Base-by-base conservation (phyloP, 805 yeast species). In the Cyberlindnera saturnus region DNA sequence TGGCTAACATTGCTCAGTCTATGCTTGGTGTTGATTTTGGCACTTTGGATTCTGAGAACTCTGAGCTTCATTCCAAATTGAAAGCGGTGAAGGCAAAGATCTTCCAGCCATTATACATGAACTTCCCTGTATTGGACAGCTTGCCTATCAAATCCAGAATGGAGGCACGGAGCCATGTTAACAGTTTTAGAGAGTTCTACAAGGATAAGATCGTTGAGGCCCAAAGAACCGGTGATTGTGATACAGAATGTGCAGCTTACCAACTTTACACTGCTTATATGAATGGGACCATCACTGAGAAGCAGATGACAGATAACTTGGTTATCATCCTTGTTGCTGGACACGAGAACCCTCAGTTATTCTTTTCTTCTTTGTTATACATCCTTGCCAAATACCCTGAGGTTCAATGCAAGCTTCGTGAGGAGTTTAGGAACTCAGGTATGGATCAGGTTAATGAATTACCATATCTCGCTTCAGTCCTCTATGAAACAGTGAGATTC, bases 301-400 rank as follows among this genome's bases (percentile, higher is more conserved):
- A 69, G 39, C 82, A 78, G 49, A 66, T 76, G 41, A 57, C 65
- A 3, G 83, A 79, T 52, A 79, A 79, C 55, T 64, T 75, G 15
- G 71, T 76, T 8, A 77, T 79, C 15, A 62, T 76, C 4, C 57
- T 78, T 52, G 74, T 79, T 36, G 84, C 84, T 0, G 84, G 83
- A 0, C 84, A 79, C 56, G 84, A 79, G 50, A 79, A 79, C 47
- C 84, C 84, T 0, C 78, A 76, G 46, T 53, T 79, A 19, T 57
- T 77, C 10, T 50, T 77, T 46, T 66, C 74, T 1, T 73, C 80
- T 0, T 51, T 72, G 6, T 48, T 78, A 2, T 77, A 69, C 44
- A 48, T 74, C 13, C 50, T 78, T 23, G 75, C 74, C 1, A 77
- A 76, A 45, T 41, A 69, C 48, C 60, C 59, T 1, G 39, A 48